These are phyloP conservation scores for Thraustochytrium sp. DNA, from an alignment of 352 stramenopile species.

Conservation along the genomic window DNA sequence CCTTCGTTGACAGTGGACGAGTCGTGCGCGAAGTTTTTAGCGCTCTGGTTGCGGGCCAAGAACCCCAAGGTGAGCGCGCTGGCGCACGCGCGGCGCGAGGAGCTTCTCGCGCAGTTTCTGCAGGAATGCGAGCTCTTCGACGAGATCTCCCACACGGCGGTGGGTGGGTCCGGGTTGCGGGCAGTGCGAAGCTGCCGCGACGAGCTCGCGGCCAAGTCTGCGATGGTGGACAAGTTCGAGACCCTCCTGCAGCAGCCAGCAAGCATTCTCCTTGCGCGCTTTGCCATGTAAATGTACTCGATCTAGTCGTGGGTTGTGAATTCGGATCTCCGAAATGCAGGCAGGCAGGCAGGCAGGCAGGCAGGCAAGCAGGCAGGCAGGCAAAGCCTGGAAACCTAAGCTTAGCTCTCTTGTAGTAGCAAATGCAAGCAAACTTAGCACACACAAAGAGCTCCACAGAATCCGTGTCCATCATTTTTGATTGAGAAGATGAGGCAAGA, in stretches of 20 bases:
- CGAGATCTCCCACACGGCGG: neutral
- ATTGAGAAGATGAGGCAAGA: conserved; percentile 4
- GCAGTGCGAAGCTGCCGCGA: conserved; percentile 1
- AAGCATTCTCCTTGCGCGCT: neutral
- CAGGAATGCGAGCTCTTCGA: conserved; percentile 15
- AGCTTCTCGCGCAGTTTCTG: conserved; percentile 4
- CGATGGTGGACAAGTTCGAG: neutral
- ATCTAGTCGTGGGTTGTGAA: neutral
- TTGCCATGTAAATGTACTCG: neutral
- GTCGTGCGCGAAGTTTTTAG: conserved; percentile 23
- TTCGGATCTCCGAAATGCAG: no score
- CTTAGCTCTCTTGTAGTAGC: no score
- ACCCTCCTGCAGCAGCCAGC: neutral
- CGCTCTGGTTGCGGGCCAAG: conserved; percentile 4
- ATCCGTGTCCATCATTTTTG: neutral
- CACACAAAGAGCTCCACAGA: no score
- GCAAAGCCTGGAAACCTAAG: no score
- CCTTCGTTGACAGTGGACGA: neutral
- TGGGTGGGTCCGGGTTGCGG: neutral
- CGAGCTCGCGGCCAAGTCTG: neutral
- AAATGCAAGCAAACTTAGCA: no score
- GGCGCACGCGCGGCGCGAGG: neutral
- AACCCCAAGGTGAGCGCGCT: neutral
- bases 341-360: no score
- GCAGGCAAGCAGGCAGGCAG: no score